These are phyloP conservation scores for Arctium minus DNA, from an alignment of 129 eudicot species.

Conservation along the genomic window DNA sequence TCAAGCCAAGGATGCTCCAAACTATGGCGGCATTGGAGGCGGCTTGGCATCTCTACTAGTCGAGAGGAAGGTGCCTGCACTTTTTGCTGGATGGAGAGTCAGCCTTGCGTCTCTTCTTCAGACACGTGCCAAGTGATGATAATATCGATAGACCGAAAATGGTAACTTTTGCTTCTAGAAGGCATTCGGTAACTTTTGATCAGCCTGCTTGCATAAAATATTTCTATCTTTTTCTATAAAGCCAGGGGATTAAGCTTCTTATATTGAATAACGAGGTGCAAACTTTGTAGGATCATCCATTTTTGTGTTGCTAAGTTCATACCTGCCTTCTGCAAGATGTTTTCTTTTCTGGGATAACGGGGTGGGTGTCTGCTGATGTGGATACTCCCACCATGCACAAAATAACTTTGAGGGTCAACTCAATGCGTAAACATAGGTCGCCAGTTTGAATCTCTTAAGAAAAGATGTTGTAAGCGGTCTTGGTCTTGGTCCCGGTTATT, in stretches of 20 bases:
- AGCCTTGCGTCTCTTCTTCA: constrained; percentile 34
- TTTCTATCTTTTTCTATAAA: not conserved
- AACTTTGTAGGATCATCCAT: not conserved
- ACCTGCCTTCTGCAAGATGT: not conserved
- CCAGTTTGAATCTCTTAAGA: no score
- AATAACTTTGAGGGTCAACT: not conserved
- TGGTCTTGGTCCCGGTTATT: no score
- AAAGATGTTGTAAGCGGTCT: no score
- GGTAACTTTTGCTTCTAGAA: not conserved
- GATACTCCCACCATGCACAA: no score
- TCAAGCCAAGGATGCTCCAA: constrained; percentile 25
- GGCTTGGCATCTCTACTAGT: constrained; percentile 37
- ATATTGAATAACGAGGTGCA: not conserved
- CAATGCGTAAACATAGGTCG: no score
- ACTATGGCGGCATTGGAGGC: constrained; percentile 23
- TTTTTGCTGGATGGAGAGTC: constrained; percentile 46
- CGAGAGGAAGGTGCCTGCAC: constrained; percentile 35
- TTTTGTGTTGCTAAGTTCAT: not conserved
- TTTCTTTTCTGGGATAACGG: not conserved
- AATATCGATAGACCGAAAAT: not conserved
- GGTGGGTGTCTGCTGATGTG: no score
- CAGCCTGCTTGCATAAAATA: not conserved
- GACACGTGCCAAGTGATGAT: constrained; percentile 26
- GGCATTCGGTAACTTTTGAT: not conserved
- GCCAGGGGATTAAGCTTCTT: not conserved